phyloP scores from a whole-genome alignment of 352 stramenopile species.

The Phytophthora ohioensis region DNA sequence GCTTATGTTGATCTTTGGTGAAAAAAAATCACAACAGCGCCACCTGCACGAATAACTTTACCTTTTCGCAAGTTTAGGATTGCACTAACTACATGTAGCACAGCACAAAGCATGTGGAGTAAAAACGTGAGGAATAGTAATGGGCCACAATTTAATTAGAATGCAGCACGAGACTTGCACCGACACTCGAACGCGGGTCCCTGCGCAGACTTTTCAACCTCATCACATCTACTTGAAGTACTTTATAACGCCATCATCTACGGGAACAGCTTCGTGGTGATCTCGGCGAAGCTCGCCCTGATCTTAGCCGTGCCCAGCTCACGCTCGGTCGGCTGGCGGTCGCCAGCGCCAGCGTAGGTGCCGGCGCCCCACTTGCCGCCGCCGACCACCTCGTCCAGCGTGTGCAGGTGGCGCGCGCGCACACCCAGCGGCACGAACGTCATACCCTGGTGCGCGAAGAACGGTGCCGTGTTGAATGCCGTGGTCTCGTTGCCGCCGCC shows the following conservation, averaged over 20 bases:
- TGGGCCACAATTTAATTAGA: too few relatives aligned
- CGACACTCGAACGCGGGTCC: too few relatives aligned
- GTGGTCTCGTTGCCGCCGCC: slow-evolving; percentile 85
- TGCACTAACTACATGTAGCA: too few relatives aligned
- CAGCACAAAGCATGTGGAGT: too few relatives aligned
- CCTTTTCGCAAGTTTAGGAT: too few relatives aligned
- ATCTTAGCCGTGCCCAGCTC: slow-evolving; percentile 66
- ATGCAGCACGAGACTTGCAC: too few relatives aligned
- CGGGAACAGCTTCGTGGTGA: slow-evolving; percentile 50
- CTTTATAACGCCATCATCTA: slow-evolving; percentile 16
- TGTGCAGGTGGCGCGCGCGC: slow-evolving; percentile 46
- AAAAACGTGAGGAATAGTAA: too few relatives aligned
- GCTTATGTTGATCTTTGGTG: too few relatives aligned
- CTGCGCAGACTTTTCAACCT: too few relatives aligned
- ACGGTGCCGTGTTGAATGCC: slow-evolving; percentile 67
- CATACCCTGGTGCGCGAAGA: slow-evolving; percentile 85
- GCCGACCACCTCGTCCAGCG: slow-evolving; percentile 58
- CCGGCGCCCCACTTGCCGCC: slow-evolving; percentile 69
- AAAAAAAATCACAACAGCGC: too few relatives aligned
- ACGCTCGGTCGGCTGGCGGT: slow-evolving; percentile 64
- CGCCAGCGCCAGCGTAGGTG: slow-evolving; percentile 68
- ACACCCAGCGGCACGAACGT: slow-evolving; percentile 79
- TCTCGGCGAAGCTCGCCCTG: slow-evolving; percentile 77
- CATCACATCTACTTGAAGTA: too few relatives aligned
- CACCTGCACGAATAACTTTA: too few relatives aligned